Conservation (phyloP, 1,284 basidiomycete species). For the Rhodotorula sp. region DNA sequence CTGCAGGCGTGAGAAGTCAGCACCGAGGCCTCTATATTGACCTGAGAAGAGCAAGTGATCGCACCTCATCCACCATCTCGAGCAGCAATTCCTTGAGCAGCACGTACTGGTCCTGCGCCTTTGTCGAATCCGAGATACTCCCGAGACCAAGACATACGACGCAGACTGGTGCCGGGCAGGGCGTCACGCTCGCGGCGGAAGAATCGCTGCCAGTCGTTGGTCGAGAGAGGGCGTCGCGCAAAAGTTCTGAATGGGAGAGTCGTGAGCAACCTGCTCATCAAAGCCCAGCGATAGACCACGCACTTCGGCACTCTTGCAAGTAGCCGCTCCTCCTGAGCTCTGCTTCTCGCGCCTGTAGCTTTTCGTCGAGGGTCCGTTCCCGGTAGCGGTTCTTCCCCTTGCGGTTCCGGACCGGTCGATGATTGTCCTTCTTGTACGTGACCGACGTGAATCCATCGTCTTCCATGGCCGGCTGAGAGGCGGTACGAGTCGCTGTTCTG, state of each 20-base stretch:
- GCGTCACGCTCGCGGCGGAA: background rate
- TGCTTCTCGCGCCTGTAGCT: constrained; percentile 11
- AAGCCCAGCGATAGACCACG: background rate
- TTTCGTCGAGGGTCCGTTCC: constrained; percentile 33
- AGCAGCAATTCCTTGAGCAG: constrained; percentile 23
- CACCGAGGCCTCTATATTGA: no score
- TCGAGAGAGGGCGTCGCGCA: constrained; percentile 10
- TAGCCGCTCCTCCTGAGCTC: constrained; percentile 13
- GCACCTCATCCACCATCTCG: constrained; percentile 20
- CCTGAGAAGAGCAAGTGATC: background rate
- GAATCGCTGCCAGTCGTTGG: no score
- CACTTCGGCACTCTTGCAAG: constrained; percentile 22
- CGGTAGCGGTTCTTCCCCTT: constrained; percentile 24
- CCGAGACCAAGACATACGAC: constrained; percentile 39
- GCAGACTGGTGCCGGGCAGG: constrained; percentile 21
- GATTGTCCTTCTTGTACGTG: constrained; percentile 30
- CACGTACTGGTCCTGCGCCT: constrained; percentile 40
- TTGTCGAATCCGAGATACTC: constrained; percentile 32
- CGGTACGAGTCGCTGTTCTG: background rate
- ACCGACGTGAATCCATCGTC: constrained; percentile 30
- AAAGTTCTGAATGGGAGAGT: background rate
- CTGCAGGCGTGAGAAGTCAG: background rate
- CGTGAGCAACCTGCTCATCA: background rate
- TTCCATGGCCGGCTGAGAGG: background rate
- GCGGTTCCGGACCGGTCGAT: constrained; percentile 21